A percentile compares a stretch with the other conserved stretches of the same genome.
Evolutionary conservation across 176 grass and related monocot species (phyloP).

Genomic region (Thalia dealbata): DNA sequence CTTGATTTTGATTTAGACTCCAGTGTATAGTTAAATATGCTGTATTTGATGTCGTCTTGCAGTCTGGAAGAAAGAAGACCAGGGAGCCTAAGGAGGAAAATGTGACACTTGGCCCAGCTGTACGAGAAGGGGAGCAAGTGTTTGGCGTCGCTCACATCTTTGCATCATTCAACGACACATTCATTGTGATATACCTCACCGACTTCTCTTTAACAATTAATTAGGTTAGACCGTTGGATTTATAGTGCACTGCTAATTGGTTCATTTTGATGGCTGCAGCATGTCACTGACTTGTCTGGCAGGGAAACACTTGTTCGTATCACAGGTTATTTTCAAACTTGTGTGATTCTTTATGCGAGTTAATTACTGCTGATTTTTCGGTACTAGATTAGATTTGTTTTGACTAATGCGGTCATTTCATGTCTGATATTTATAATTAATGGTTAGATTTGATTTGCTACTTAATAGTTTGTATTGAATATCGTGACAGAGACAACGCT

Average conservation of each 20-base stretch:
- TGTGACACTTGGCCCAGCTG: no score
- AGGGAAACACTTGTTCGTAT: conserved; percentile 75
- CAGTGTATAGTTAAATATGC: no score
- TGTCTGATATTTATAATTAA: neutral
- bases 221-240: neutral
- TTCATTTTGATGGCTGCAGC: conserved; percentile 27
- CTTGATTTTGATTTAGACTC: no score
- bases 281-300: conserved; percentile 77
- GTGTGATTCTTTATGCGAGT: neutral
- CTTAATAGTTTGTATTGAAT: neutral
- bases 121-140: no score
- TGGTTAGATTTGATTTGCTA: neutral
- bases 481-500: neutral
- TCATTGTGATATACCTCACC: conserved; percentile 38
- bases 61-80: conserved; percentile 76
- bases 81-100: conserved; percentile 56
- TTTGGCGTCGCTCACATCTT: no score
- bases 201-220: neutral
- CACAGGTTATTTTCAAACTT: conserved; percentile 35
- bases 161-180: conserved; percentile 17
- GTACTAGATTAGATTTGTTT: neutral
- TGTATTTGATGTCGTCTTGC: neutral
- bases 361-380: neutral
- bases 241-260: neutral
- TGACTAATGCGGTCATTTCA: neutral